Base-by-base conservation (phyloP, 106 monocot species). In the Xerophyta viscosa region DNA sequence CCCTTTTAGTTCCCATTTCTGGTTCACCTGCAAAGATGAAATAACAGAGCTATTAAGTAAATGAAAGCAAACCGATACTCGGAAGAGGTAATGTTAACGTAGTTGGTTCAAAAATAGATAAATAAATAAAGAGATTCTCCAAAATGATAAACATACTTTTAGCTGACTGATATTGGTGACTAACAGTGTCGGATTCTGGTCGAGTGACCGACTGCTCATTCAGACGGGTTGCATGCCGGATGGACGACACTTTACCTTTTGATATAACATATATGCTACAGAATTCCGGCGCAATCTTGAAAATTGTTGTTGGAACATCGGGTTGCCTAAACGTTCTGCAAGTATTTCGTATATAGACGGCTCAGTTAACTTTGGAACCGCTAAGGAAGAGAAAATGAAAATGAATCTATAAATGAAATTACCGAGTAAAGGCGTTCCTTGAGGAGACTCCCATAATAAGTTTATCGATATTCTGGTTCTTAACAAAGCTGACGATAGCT, bases 81-180 rank as follows among this genome's bases (percentile, higher is more conserved):
- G 1, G 9, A 7, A 6, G 17, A n/a, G n/a, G 0, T 20, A 33
- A 50, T 23, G 20, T 29, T 6, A 21, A 13, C 29, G 31, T 8
- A 24, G 54, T 41, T n/a, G 7, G 44, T 30, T 41, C 36, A 24
- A 20, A 41, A 56, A 29, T 29, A n/a, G 24, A 53, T 24, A 42
- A 51, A 56, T 31, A 41, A 46, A 36, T 11, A n/a, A 51, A 3
- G 29, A 46, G n/a, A n/a, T 30, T n/a, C n/a, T n/a, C n/a, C n/a
- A n/a, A n/a, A n/a, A n/a, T n/a, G n/a, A n/a, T n/a, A n/a, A 20
- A 74, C 73, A 23, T 50, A 83, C 83, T 83, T 67, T 78, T 83
- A 37, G 63, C 30, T 29, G 73, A 70, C 55, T 64, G 78, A 41
- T 70, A 71, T 43, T 30, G 61, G 46, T 56, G 56, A 45, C 20